Percentiles rank a stretch among this genome's conserved stretches.
These are phyloP conservation scores for Orbilia javanica DNA, from an alignment of 2,329 filamentous ascomycete genomes.

Conservation along the genomic window DNA sequence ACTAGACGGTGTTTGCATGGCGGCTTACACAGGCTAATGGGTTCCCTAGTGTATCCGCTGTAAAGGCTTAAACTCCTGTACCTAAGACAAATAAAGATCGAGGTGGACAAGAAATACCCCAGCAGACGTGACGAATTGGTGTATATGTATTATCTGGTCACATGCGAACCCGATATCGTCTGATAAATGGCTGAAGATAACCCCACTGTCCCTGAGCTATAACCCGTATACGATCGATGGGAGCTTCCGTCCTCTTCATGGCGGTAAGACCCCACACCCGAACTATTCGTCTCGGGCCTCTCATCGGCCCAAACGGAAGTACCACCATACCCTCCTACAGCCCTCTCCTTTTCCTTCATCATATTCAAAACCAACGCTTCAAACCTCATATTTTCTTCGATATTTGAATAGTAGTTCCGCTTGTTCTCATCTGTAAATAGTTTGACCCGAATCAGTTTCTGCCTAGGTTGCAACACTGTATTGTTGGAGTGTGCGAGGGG, in stretches of 20 bases:
- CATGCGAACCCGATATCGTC: no score
- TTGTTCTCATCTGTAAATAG: not conserved
- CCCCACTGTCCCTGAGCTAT: not conserved
- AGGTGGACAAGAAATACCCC: not conserved
- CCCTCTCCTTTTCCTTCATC: constrained; percentile 36
- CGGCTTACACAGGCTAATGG: no score
- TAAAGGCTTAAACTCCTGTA: not conserved
- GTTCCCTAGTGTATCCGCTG: no score
- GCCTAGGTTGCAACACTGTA: not conserved
- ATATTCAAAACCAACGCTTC: constrained; percentile 45
- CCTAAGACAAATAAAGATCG: not conserved
- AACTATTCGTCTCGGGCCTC: not conserved
- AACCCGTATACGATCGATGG: not conserved
- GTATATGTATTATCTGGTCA: no score
- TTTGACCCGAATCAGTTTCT: not conserved
- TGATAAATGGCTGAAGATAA: not conserved
- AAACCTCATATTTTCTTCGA: constrained; percentile 35
- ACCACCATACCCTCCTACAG: not conserved
- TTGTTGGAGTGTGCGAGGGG: not conserved
- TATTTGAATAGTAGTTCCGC: constrained; percentile 29
- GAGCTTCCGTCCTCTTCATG: not conserved
- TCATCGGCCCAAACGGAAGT: not conserved
- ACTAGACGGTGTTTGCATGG: no score
- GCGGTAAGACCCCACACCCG: not conserved
- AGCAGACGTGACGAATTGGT: no score